These are phyloP conservation scores for Glomus cerebriforme DNA, from an alignment of 192 early-diverging fungal genomes.

Conservation along the genomic window DNA sequence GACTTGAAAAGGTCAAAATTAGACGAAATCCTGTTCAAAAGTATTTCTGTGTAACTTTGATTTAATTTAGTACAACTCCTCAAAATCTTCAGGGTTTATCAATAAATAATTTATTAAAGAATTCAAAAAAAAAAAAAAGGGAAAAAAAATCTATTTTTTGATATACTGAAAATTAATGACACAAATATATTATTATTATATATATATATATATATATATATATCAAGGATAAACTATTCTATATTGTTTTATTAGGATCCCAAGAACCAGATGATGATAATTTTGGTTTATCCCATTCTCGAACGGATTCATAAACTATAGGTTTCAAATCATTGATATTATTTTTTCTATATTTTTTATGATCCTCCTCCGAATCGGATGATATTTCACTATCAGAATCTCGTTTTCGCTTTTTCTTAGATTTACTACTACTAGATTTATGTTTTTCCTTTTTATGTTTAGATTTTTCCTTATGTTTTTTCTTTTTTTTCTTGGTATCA, in stretches of 20 bases:
- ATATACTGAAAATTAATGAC: too few species aligned
- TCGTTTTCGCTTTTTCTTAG: neutral
- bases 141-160: too few species aligned
- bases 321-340: neutral
- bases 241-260: conserved; percentile 3
- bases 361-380: neutral
- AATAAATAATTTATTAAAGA: neutral
- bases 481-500: conserved; percentile 29
- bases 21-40: neutral
- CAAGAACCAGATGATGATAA: conserved; percentile 10
- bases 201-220: neutral
- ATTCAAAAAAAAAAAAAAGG: too few species aligned
- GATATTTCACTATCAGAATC: conserved; percentile 16
- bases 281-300: conserved; percentile 24
- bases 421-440: conserved; percentile 12
- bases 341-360: neutral
- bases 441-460: conserved; percentile 1
- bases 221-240: neutral
- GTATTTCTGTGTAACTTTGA: neutral
- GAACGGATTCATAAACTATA: neutral
- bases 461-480: conserved; percentile 5
- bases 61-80: too few species aligned
- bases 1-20: neutral
- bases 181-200: too few species aligned
- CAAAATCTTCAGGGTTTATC: too few species aligned